Conservation (phyloP, 2,329 filamentous ascomycete species). For the Alternaria incomplexa region DNA sequence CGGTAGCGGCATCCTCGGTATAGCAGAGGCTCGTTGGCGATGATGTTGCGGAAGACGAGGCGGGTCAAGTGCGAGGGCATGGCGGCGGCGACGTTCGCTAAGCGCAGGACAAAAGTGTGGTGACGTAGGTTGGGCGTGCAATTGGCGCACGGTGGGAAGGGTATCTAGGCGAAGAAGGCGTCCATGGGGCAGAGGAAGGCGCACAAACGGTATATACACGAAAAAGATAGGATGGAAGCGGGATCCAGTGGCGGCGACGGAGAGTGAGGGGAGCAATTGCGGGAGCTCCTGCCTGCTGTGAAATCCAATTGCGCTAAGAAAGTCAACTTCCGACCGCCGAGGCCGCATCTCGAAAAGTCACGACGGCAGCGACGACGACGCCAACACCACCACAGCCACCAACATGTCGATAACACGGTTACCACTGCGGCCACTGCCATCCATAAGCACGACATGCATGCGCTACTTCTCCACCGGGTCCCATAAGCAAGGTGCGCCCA, state of each 20-base stretch:
- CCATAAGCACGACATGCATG: slow-evolving; percentile 14
- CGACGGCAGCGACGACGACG: slow-evolving; percentile 4
- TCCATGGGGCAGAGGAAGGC: slow-evolving; percentile 21
- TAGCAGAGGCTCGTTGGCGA: slow-evolving; percentile 58
- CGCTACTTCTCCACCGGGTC: slow-evolving; percentile 36
- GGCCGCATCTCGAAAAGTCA: slow-evolving; percentile 21
- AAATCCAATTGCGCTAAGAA: slow-evolving; percentile 28
- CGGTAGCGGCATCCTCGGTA: slow-evolving; percentile 54
- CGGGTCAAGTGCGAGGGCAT: slow-evolving; percentile 68
- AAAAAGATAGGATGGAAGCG: slow-evolving; percentile 20
- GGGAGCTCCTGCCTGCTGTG: slow-evolving; percentile 13
- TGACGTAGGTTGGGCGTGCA: slow-evolving; percentile 9
- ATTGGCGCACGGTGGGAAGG: slow-evolving; percentile 10
- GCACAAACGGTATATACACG: slow-evolving; percentile 14
- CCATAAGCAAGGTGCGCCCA: slow-evolving; percentile 25
- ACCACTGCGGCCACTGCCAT: slow-evolving; percentile 16
- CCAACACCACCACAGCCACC: slow-evolving; percentile 8
- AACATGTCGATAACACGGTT: slow-evolving; percentile 32
- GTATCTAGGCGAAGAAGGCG: slow-evolving; percentile 1
- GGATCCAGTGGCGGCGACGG: slow-evolving; percentile 7
- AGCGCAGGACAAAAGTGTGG: slow-evolving; percentile 3
- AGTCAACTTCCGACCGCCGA: slow-evolving; percentile 18
- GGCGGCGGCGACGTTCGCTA: slow-evolving; percentile 20
- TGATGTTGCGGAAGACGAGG: slow-evolving; percentile 63
- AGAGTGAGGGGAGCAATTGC: slow-evolving; percentile 2